These are phyloP conservation scores for Fusarium oligoseptatum DNA, from an alignment of 2,329 filamentous ascomycete species.

Conservation along the genomic window DNA sequence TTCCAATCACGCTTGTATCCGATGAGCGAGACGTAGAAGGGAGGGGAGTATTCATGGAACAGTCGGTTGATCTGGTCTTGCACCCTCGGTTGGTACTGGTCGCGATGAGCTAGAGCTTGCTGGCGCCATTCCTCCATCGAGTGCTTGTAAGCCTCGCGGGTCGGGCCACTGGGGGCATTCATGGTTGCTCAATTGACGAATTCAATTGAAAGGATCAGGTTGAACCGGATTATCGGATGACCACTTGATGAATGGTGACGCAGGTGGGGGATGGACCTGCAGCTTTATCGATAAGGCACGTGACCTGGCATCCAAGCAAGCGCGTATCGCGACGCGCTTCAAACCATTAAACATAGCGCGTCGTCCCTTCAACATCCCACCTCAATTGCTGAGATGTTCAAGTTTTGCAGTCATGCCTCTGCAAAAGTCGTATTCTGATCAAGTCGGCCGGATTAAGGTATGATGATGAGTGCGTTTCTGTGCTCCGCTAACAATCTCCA, in stretches of 20 bases:
- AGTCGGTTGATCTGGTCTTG: conserved; percentile 50
- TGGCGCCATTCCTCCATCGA: conserved; percentile 52
- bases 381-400: conserved; percentile 32
- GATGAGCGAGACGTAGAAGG: conserved; percentile 49
- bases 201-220: neutral
- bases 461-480: conserved; percentile 15
- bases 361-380: conserved; percentile 32
- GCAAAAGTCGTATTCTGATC: conserved; percentile 58
- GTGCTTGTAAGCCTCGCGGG: conserved; percentile 43
- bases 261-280: conserved; percentile 36
- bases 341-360: conserved; percentile 45
- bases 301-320: conserved; percentile 37
- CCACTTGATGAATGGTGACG: conserved; percentile 42
- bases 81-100: conserved; percentile 48
- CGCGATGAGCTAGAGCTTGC: conserved; percentile 44
- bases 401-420: conserved; percentile 52
- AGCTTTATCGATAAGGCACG: conserved; percentile 51
- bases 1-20: conserved; percentile 47
- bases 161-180: conserved; percentile 36
- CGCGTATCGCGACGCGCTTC: conserved; percentile 43
- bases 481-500: conserved; percentile 46
- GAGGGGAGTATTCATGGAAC: conserved; percentile 50
- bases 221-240: conserved; percentile 33
- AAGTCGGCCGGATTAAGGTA: conserved; percentile 52
- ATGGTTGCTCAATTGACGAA: conserved; percentile 21